Conservation (phyloP, 352 stramenopile genomes). For the Phytophthora nicotianae region DNA sequence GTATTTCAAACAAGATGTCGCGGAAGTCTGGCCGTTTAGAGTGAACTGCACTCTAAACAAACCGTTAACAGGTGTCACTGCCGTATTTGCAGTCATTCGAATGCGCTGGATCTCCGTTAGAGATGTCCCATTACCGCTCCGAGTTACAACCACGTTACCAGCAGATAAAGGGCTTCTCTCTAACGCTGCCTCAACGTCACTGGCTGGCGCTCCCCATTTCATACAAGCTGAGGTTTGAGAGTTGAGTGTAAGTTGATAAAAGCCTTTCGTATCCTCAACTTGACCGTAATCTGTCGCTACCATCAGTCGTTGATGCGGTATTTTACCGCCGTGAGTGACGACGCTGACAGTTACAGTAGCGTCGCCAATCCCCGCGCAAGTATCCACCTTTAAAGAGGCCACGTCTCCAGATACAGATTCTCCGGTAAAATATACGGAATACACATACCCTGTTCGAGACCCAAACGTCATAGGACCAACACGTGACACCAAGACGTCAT, state of each 20-base stretch:
- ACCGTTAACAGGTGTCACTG: conserved; percentile 49
- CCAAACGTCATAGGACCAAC: conserved; percentile 42
- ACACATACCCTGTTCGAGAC: conserved; percentile 76
- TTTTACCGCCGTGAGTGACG: conserved; percentile 74
- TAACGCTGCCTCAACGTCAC: conserved; percentile 50
- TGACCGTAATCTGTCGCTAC: conserved; percentile 84
- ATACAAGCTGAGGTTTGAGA: conserved; percentile 46
- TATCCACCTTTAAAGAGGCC: conserved; percentile 31
- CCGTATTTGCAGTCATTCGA: conserved; percentile 68
- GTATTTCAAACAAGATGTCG: conserved; percentile 73
- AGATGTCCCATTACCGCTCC: conserved; percentile 60
- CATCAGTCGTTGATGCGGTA: conserved; percentile 80
- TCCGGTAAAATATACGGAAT: conserved; percentile 94
- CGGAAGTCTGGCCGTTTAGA: conserved; percentile 53
- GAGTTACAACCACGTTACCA: conserved; percentile 63
- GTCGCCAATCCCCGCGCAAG: conserved; percentile 37
- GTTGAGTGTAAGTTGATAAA: conserved; percentile 53
- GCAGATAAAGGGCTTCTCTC: conserved; percentile 39
- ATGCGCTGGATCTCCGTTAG: conserved; percentile 75
- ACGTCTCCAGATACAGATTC: conserved; percentile 86
- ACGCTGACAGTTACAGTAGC: conserved; percentile 45
- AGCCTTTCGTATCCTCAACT: conserved; percentile 59
- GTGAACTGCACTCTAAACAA: conserved; percentile 75
- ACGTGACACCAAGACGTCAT: conserved; percentile 64
- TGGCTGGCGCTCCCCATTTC: conserved; percentile 57